Base-by-base conservation (phyloP, 1,139 yeast species). In the Lodderomyces beijingensis region DNA sequence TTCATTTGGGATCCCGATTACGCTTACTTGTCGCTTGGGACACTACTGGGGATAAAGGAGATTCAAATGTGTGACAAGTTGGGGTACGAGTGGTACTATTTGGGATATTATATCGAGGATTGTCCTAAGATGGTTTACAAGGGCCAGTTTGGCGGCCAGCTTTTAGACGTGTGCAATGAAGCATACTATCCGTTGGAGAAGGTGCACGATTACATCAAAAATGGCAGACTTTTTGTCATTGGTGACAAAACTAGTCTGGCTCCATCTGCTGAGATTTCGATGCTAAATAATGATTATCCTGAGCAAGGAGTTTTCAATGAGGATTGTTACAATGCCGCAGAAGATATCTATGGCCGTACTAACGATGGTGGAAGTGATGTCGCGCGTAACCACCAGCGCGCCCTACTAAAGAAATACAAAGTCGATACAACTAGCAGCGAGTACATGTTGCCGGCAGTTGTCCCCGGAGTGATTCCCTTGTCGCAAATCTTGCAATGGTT, bases 1-100 rank as follows among this genome's bases (percentile, higher is more conserved):
- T 83, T 88, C 48, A 77, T 88, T 12, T 87, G 94, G 86, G 93
- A 88, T 50, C 94, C 95, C 0, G 89, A 78, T 39, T 81, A 69
- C 51, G 77, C 80, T 2, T 67, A 75, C 36, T 59, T 81, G 41
- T 81, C 88, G 0, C 55, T 88, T 25, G 97, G 97, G 0, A 84
- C 86, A 19, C 53, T 88, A 2, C 78, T 89, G 37, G 93, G 87
- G 0, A 47, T 87, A 20, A 57, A 85, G 25, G 97, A 89, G 48
- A 60, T 86, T 31, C 65, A 75, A 4, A 53, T 85, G 61, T 58
- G 74, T 17, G 45, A 63, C 16, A 48, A 55, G 31, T 52, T 73
- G 35, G 51, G 59, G 2, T 53, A 66, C 25, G 65, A 70, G 1
- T 75, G 70, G 51, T 81, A 83, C 49, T 81, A 81, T 46, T 55